Base-by-base conservation (phyloP, 768 basidiomycete species). In the Termitomyces sp. region DNA sequence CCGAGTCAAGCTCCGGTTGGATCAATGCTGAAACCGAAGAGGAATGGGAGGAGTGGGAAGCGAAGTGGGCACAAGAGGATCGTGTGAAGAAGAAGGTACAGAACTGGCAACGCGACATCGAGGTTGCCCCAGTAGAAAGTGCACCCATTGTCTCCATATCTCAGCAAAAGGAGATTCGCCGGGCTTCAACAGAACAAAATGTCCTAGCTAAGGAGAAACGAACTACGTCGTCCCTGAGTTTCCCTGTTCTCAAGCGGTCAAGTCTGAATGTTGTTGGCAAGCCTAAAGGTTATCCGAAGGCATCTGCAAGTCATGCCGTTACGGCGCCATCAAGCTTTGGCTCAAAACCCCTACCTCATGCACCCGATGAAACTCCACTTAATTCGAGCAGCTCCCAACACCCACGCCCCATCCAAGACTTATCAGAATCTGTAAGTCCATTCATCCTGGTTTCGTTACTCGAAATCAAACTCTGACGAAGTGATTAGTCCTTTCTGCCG, bases 11-110 rank as follows among this genome's bases (percentile, higher is more conserved):
- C 62, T 24, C 58, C 65, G 74, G 63, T 55, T 83, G 62, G 79
- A 65, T 70, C 46, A 68, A 69, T 16, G 67, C 81, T 12, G 73
- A 73, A 27, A 78, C 76, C 18, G 83, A 84, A 65, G 73, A 73
- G 47, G 77, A 79, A 37, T 83, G 83, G 81, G 60, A 71, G 15
- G 73, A 73, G 27, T 79, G 75, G 74, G 81, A 83, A 67, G 69
- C 59, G 58, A 70, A 60, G 58, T 73, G 73, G 67, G 58, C 65
- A 24, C 57, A 67, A 46, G 69, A 73, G 47, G 55, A 66, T 33
- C 49, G 42, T 9, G 31, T 71, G 31, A 68, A 67, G 60, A 57
- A 63, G 54, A 68, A 67, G 59, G 68, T 72, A 8, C 65, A 71
- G 53, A 65, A 34, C 42, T 69, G 65, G 64, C 66, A 71, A 57